A percentile compares a stretch with the other conserved stretches of the same genome.
These are phyloP conservation scores for Hapsidospora chrysogenum DNA, from an alignment of 495 filamentous ascomycete species.

Conservation along the genomic window DNA sequence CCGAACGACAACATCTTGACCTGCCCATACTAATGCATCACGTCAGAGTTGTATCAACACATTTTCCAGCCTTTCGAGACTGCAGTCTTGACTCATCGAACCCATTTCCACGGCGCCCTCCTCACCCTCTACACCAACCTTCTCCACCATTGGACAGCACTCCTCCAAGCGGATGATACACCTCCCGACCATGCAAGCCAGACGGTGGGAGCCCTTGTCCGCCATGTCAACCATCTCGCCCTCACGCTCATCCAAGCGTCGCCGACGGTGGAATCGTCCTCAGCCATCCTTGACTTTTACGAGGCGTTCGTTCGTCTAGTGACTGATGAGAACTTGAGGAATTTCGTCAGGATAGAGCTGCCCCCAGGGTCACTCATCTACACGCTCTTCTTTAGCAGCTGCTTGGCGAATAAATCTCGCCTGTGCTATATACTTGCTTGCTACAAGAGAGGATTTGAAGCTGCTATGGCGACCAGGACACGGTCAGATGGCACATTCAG, in stretches of 20 bases:
- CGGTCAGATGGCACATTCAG: background rate
- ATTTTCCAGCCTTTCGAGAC: constrained; percentile 42
- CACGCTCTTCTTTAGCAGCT: constrained; percentile 45
- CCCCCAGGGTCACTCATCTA: constrained; percentile 57
- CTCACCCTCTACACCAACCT: constrained; percentile 57
- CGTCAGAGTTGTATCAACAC: constrained; percentile 29
- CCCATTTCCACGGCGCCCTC: constrained; percentile 34
- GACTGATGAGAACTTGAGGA: constrained; percentile 30
- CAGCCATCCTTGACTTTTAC: constrained; percentile 54
- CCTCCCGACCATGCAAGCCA: constrained; percentile 9
- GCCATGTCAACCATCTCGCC: constrained; percentile 44
- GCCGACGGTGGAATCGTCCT: constrained; percentile 18
- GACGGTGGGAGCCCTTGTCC: constrained; percentile 29
- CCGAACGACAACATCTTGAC: background rate
- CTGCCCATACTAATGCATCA: background rate
- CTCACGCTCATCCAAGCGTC: constrained; percentile 41
- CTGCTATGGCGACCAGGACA: constrained; percentile 24
- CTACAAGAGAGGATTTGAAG: constrained; percentile 65
- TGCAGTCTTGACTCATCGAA: constrained; percentile 32
- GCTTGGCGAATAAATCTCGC: constrained; percentile 46
- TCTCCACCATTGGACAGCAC: constrained; percentile 49
- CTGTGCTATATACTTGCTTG: constrained; percentile 48
- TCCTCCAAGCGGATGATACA: constrained; percentile 14
- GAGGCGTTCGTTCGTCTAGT: constrained; percentile 38
- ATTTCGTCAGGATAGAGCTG: constrained; percentile 41